These are phyloP conservation scores for Yamagishiella unicocca DNA, from an alignment of 139 green algal genomes.

Conservation along the genomic window DNA sequence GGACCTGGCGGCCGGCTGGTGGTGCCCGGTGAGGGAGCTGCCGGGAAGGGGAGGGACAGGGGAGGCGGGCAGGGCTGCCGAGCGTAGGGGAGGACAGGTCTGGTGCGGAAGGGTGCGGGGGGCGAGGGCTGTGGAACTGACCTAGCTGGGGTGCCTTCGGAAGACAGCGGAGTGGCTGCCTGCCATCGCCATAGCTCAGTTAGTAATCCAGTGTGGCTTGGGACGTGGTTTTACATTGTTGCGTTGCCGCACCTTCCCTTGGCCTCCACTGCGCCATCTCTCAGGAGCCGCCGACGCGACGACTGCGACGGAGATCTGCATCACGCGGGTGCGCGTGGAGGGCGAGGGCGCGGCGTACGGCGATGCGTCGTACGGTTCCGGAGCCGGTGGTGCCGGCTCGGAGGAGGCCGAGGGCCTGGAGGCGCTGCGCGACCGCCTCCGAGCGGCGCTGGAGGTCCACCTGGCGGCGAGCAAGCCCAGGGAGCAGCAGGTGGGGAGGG, in stretches of 20 bases:
- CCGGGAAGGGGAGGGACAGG: too few species aligned
- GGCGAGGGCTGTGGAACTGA: too few species aligned
- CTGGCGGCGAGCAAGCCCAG: slow-evolving; percentile 51
- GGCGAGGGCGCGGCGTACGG: slow-evolving; percentile 46
- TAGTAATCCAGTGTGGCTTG: too few species aligned
- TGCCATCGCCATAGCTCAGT: neutral
- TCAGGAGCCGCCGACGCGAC: slow-evolving; percentile 13
- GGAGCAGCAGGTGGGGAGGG: neutral
- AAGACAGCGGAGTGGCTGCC: neutral
- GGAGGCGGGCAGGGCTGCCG: too few species aligned
- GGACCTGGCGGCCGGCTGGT: slow-evolving; percentile 74
- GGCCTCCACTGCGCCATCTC: too few species aligned
- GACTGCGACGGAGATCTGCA: slow-evolving; percentile 19
- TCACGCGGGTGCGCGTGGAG: slow-evolving; percentile 43
- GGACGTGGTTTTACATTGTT: too few species aligned
- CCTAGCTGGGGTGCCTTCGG: neutral
- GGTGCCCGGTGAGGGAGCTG: slow-evolving; percentile 19
- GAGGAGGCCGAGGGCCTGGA: slow-evolving; percentile 36
- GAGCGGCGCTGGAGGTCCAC: slow-evolving; percentile 59
- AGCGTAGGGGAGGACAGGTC: too few species aligned
- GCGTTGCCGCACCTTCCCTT: too few species aligned
- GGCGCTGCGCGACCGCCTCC: slow-evolving; percentile 48
- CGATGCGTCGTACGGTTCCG: slow-evolving; percentile 9
- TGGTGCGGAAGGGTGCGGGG: too few species aligned
- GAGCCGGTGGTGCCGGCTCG: neutral